Conservation (phyloP, 768 basidiomycete species). For the Plicaturopsis crispa region DNA sequence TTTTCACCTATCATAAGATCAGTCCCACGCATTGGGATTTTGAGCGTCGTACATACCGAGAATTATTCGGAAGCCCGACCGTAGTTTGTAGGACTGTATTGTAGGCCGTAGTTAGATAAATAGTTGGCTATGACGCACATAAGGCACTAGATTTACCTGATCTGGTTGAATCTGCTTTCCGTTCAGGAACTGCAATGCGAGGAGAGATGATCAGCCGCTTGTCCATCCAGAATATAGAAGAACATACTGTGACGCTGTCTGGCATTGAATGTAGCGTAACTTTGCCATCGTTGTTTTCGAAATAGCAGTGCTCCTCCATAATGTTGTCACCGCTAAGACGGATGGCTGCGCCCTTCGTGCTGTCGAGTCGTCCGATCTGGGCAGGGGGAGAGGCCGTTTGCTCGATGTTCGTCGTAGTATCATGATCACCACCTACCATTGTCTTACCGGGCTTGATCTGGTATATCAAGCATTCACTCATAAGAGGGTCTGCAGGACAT, state of each 20-base stretch:
- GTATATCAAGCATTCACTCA: conserved; percentile 93
- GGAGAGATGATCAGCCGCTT: not conserved
- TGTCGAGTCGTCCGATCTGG: conserved; percentile 85
- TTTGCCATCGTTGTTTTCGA: conserved; percentile 80
- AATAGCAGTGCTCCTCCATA: conserved; percentile 85
- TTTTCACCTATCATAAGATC: conserved; percentile 77
- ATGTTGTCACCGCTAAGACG: conserved; percentile 91
- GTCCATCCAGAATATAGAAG: not conserved
- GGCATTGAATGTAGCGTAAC: conserved; percentile 77
- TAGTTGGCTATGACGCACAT: conserved; percentile 1
- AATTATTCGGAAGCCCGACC: conserved; percentile 94
- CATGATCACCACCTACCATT: conserved; percentile 36
- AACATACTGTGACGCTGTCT: conserved; percentile 74
- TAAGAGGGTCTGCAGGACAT: conserved; percentile 67
- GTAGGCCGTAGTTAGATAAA: conserved; percentile 8
- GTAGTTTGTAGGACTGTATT: conserved; percentile 66
- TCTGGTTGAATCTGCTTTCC: conserved; percentile 78
- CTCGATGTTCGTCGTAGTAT: conserved; percentile 7
- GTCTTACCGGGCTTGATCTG: conserved; percentile 85
- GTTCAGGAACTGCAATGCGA: conserved; percentile 87
- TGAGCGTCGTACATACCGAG: conserved; percentile 60
- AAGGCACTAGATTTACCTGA: conserved; percentile 42
- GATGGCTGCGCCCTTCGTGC: conserved; percentile 76
- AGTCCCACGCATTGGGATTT: too few relatives aligned
- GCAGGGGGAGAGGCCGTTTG: conserved; percentile 3